Conservation (phyloP, 2,329 filamentous ascomycete species). For the Pseudogymnoascus sp. region DNA sequence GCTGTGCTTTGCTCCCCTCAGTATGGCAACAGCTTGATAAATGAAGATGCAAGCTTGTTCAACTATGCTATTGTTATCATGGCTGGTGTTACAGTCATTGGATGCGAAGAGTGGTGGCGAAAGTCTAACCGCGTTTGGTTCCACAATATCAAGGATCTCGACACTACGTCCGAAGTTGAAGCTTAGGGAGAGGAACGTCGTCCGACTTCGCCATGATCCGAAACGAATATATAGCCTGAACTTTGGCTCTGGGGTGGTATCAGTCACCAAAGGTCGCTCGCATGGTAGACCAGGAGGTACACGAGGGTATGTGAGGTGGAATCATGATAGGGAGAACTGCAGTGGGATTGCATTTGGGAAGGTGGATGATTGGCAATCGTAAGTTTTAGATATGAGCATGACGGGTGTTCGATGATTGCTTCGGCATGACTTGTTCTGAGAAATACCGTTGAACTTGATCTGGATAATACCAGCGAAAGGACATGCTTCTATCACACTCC, state of each 20-base stretch:
- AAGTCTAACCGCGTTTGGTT: conserved; percentile 12
- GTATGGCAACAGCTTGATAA: conserved; percentile 10
- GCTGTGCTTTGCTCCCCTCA: conserved; percentile 12
- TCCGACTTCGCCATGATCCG: not conserved
- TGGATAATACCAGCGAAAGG: conserved; percentile 10
- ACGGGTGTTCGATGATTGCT: conserved; percentile 12
- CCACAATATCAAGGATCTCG: conserved; percentile 19
- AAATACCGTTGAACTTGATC: conserved; percentile 25
- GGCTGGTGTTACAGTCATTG: conserved; percentile 13
- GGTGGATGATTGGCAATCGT: not conserved
- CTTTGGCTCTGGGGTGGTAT: not conserved
- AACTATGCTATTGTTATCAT: conserved; percentile 14
- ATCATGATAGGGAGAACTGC: not conserved
- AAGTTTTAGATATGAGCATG: conserved; percentile 9
- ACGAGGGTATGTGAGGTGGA: not conserved
- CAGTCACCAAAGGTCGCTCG: not conserved
- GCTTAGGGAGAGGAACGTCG: not conserved
- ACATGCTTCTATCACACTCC: conserved; percentile 6
- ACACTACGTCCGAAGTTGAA: not conserved
- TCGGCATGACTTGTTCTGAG: conserved; percentile 12
- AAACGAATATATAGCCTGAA: not conserved
- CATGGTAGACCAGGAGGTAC: not conserved
- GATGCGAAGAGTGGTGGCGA: conserved; percentile 13
- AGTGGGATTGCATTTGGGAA: not conserved
- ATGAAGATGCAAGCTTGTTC: conserved; percentile 11